A percentile compares a stretch with the other conserved stretches of the same genome.
phyloP scores from a whole-genome alignment of 2,329 filamentous ascomycete species.

The Sclerotinia spermophila region DNA sequence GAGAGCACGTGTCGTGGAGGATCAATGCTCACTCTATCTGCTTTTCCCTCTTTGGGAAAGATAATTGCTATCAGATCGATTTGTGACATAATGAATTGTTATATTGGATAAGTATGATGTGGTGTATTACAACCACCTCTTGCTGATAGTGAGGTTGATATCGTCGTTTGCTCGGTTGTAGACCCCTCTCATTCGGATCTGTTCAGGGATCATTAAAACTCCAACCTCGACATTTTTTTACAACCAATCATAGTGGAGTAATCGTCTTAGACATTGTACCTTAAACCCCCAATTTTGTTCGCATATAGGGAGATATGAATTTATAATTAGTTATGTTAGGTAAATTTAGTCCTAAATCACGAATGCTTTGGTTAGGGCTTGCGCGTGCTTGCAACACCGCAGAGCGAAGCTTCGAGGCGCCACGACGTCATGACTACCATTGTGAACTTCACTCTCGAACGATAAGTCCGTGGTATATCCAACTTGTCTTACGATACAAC shows the following conservation, averaged over 20 bases:
- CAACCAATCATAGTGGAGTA: not conserved
- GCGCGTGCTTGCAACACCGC: not conserved
- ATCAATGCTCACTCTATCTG: slow-evolving; percentile 27
- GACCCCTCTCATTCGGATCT: not conserved
- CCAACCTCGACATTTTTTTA: slow-evolving; percentile 7
- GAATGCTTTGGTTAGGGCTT: not conserved
- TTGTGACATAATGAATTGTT: slow-evolving; percentile 23
- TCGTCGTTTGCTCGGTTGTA: not conserved
- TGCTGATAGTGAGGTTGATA: not conserved
- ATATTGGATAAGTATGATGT: not conserved
- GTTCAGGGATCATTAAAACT: not conserved
- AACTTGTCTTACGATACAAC: not conserved
- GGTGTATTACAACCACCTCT: not conserved
- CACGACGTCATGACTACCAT: no score
- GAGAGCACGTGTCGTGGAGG: not conserved
- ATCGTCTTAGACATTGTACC: not conserved
- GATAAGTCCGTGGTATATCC: not conserved
- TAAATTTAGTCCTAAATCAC: not conserved
- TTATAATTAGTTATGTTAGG: not conserved
- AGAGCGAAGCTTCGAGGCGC: not conserved
- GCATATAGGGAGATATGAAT: not conserved
- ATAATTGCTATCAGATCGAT: slow-evolving; percentile 33
- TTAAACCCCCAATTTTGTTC: no score
- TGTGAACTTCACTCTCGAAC: no score
- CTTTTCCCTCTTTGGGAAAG: slow-evolving; percentile 31